Percentiles rank a stretch among this genome's conserved stretches.
These are phyloP conservation scores for Trichothecium sympodiale DNA, from an alignment of 2,329 filamentous ascomycete species.

Conservation along the genomic window DNA sequence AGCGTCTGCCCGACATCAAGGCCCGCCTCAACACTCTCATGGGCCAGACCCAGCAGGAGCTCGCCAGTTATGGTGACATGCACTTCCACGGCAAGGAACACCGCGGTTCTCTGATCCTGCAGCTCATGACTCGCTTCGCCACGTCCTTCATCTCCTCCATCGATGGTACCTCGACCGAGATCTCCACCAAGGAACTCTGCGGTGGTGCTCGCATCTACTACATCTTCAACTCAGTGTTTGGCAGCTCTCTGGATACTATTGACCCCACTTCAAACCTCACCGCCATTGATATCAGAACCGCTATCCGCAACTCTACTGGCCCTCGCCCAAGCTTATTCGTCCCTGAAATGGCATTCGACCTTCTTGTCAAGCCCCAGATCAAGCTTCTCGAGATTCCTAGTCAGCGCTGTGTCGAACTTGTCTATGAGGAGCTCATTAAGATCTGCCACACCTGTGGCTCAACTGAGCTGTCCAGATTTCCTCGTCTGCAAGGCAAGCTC, in stretches of 20 bases:
- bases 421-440: conserved; percentile 98
- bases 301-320: conserved; percentile 95
- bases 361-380: conserved; percentile 96
- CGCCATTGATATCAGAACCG: conserved; percentile 87
- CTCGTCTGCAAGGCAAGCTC: conserved; percentile 86
- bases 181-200: conserved; percentile 95
- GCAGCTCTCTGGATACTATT: conserved; percentile 89
- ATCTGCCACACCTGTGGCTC: conserved; percentile 98
- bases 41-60: conserved; percentile 98
- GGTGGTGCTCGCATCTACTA: conserved; percentile 95
- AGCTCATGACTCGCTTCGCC: conserved; percentile 96
- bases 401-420: conserved; percentile 92
- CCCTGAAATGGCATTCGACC: conserved; percentile 92
- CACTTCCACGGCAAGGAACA: conserved; percentile 97
- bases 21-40: conserved; percentile 94
- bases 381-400: conserved; percentile 91
- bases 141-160: conserved; percentile 98
- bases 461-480: conserved; percentile 83
- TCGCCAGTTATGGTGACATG: conserved; percentile 95
- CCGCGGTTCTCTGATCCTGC: conserved; percentile 83
- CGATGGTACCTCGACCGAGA: conserved; percentile 95
- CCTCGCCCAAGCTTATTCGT: conserved; percentile 93
- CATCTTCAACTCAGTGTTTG: conserved; percentile 98
- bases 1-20: conserved; percentile 94
- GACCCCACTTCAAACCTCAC: conserved; percentile 94